These are phyloP conservation scores for Metschnikowia amazonensis DNA, from an alignment of 805 yeast genomes.

Conservation along the genomic window DNA sequence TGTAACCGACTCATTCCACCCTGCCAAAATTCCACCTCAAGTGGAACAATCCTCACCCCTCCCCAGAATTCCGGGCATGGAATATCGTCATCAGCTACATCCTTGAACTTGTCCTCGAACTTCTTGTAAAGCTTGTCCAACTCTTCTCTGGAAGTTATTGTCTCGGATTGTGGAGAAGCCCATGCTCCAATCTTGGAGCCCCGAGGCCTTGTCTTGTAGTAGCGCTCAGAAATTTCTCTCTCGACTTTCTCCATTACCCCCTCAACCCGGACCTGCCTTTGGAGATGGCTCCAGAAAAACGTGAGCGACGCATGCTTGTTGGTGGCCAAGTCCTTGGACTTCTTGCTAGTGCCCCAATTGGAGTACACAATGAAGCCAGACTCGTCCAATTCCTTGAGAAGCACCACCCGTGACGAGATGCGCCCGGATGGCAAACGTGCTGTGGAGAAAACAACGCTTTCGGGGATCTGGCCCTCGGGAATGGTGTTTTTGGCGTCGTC, in stretches of 20 bases:
- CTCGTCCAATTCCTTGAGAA: conserved; percentile 84
- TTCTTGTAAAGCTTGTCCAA: conserved; percentile 51
- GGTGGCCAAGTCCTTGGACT: conserved; percentile 62
- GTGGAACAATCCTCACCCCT: conserved; percentile 81
- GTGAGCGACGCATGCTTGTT: conserved; percentile 81
- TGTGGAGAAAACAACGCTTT: conserved; percentile 82
- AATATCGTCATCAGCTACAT: conserved; percentile 52
- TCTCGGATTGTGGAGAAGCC: conserved; percentile 85
- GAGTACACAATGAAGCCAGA: conserved; percentile 85
- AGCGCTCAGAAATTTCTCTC: conserved; percentile 68
- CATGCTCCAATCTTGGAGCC: conserved; percentile 95
- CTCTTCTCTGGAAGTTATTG: conserved; percentile 54
- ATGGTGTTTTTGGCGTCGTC: conserved; percentile 57
- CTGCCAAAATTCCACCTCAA: conserved; percentile 96
- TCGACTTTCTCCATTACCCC: conserved; percentile 74
- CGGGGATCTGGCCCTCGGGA: conserved; percentile 66
- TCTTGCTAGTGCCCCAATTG: conserved; percentile 87
- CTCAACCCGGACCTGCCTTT: conserved; percentile 91
- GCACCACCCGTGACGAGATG: conserved; percentile 77
- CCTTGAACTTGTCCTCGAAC: conserved; percentile 56
- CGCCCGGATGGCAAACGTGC: conserved; percentile 88
- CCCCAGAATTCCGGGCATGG: conserved; percentile 98
- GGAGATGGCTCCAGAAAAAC: conserved; percentile 88
- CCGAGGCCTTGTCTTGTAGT: conserved; percentile 84
- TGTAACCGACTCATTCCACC: conserved; percentile 88